These are phyloP conservation scores for Apiospora phragmitis DNA, from an alignment of 2,329 filamentous ascomycete species.

Conservation along the genomic window DNA sequence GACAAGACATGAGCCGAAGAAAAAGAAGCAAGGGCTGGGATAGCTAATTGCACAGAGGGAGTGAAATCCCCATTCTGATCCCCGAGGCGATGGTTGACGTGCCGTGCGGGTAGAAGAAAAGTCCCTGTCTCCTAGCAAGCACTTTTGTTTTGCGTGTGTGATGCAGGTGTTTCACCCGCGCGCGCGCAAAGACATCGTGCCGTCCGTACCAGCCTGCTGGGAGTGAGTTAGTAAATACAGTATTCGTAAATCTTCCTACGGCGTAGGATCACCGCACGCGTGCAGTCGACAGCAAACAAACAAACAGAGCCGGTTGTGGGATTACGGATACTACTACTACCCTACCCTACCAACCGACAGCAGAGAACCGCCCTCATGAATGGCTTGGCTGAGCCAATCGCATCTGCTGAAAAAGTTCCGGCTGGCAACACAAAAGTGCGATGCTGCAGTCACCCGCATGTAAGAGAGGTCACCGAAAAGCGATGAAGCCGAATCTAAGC, in stretches of 20 bases:
- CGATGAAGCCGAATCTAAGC: not conserved
- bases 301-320: not conserved
- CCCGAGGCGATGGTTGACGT: not conserved
- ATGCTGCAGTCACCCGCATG: conserved; percentile 7
- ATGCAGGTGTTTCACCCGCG: not conserved
- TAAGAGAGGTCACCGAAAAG: not conserved
- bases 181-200: not conserved
- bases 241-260: not conserved
- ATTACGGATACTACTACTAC: not conserved
- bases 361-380: not conserved
- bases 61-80: too few species aligned
- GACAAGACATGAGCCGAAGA: not conserved
- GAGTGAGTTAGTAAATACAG: not conserved
- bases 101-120: not conserved
- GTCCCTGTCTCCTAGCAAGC: not conserved
- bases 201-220: not conserved
- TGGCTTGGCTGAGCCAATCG: not conserved
- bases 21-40: not conserved
- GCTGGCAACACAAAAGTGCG: not conserved
- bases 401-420: not conserved
- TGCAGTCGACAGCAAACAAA: not conserved
- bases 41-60: not conserved
- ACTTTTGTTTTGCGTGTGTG: not conserved
- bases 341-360: not conserved
- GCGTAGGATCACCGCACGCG: not conserved